phyloP scores from a whole-genome alignment of 2,329 filamentous ascomycete species.

The Elsinoe batatas region DNA sequence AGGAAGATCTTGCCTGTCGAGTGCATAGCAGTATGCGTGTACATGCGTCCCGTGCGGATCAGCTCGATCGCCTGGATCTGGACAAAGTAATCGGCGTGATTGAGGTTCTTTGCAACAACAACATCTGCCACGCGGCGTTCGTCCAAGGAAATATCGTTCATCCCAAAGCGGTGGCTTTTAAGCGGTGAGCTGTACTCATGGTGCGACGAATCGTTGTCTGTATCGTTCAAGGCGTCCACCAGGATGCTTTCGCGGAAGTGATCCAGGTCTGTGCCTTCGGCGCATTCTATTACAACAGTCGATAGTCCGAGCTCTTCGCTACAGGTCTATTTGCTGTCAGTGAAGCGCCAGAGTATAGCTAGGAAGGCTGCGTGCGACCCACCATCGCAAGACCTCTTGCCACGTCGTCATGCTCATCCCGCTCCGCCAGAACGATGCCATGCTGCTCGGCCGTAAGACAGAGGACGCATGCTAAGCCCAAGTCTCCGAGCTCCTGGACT shows the following conservation, averaged over 20 bases:
- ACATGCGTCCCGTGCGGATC: slow-evolving; percentile 67
- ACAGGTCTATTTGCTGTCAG: slow-evolving; percentile 13
- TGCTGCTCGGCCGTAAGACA: slow-evolving; percentile 75
- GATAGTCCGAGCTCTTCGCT: slow-evolving; percentile 63
- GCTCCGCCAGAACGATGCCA: slow-evolving; percentile 71
- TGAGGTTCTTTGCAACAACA: slow-evolving; percentile 70
- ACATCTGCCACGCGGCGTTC: slow-evolving; percentile 63
- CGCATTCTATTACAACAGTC: slow-evolving; percentile 62
- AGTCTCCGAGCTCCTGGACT: slow-evolving; percentile 70
- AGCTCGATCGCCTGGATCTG: slow-evolving; percentile 75
- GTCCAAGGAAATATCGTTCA: slow-evolving; percentile 27
- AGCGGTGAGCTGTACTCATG: slow-evolving; percentile 16
- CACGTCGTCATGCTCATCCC: slow-evolving; percentile 54
- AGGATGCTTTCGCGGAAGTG: slow-evolving; percentile 68
- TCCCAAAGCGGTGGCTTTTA: slow-evolving; percentile 16
- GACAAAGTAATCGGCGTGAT: slow-evolving; percentile 60
- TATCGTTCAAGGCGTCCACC: slow-evolving; percentile 23
- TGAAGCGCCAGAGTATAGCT: background rate
- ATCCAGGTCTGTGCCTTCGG: slow-evolving; percentile 63
- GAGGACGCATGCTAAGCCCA: slow-evolving; percentile 77
- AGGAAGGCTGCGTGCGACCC: slow-evolving; percentile 17
- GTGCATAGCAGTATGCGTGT: slow-evolving; percentile 64
- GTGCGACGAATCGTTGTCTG: slow-evolving; percentile 17
- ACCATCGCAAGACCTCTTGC: slow-evolving; percentile 65
- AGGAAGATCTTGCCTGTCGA: slow-evolving; percentile 68